Evolutionary conservation across 805 yeast genomes (phyloP).

Genomic region (Schwanniomyces vanrijiae): DNA sequence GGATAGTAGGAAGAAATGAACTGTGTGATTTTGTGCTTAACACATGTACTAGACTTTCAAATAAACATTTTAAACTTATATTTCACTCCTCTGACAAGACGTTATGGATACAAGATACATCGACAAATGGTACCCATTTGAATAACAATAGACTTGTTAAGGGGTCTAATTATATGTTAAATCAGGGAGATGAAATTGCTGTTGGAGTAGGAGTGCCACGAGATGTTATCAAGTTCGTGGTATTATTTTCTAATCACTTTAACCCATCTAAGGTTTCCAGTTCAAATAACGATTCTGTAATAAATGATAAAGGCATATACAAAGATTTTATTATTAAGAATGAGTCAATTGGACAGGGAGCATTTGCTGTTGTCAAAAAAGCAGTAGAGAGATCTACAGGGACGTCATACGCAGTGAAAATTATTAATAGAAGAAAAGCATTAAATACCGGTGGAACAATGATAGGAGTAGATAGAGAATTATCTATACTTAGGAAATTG

Average conservation of each 20-base stretch:
- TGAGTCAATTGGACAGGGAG: conserved; percentile 95
- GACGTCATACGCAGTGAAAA: conserved; percentile 84
- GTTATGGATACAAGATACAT: conserved; percentile 66
- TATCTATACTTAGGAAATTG: conserved; percentile 72
- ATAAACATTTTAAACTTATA: conserved; percentile 72
- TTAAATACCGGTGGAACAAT: conserved; percentile 68
- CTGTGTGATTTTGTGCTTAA: conserved; percentile 65
- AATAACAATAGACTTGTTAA: conserved; percentile 73
- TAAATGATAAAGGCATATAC: conserved; percentile 54
- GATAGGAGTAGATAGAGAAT: conserved; percentile 82
- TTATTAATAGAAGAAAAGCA: conserved; percentile 75
- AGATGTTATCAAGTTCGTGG: conserved; percentile 60
- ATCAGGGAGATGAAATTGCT: conserved; percentile 91
- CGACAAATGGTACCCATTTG: conserved; percentile 91
- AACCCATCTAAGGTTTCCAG: conserved; percentile 31
- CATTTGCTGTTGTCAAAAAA: conserved; percentile 92
- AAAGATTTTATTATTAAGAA: conserved; percentile 75
- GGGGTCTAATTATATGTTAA: conserved; percentile 74
- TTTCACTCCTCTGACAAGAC: conserved; percentile 56
- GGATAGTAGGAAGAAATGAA: conserved; percentile 76
- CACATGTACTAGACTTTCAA: conserved; percentile 63
- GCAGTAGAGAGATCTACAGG: conserved; percentile 87
- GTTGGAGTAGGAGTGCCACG: conserved; percentile 82
- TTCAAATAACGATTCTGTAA: conserved; percentile 23
- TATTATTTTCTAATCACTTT: conserved; percentile 44